These are phyloP conservation scores for Mucuna pruriens DNA, from an alignment of 306 rosid species.

Conservation along the genomic window DNA sequence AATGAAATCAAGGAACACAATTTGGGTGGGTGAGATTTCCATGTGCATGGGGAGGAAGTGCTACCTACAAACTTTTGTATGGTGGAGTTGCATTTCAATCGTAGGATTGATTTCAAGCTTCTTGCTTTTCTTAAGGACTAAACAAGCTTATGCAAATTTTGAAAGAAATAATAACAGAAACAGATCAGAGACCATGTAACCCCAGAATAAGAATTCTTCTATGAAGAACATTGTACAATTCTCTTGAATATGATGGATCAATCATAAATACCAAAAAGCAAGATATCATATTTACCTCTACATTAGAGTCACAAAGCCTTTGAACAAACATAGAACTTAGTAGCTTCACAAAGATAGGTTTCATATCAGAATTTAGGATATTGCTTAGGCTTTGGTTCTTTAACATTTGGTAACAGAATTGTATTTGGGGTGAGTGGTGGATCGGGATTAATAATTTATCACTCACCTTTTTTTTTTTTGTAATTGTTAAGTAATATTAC, in stretches of 20 bases:
- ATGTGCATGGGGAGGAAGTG: conserved; percentile 78
- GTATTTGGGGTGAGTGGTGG: neutral
- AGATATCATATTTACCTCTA: neutral
- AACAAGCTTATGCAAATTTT: conserved; percentile 55
- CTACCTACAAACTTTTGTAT: conserved; percentile 69
- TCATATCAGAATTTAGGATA: neutral
- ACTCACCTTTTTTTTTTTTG: too few species aligned
- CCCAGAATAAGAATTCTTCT: neutral
- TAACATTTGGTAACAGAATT: neutral
- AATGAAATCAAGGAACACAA: neutral
- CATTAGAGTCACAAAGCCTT: neutral
- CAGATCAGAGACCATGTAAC: conserved; percentile 19
- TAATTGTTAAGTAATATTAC: neutral
- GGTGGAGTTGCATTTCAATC: conserved; percentile 75
- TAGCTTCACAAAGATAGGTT: neutral
- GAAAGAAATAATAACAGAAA: conserved; percentile 45
- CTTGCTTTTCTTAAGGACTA: conserved; percentile 68
- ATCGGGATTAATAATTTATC: neutral
- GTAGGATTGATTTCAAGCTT: conserved; percentile 68
- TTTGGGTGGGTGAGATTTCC: conserved; percentile 49
- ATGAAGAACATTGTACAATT: neutral
- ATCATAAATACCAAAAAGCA: neutral
- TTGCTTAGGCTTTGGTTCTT: neutral
- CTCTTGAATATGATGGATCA: neutral
- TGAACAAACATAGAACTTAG: neutral